Evolutionary conservation across 495 filamentous ascomycete species (phyloP), one percentile per base, ranked within the genome.

Genomic region (Penicillium coprophilum): DNA sequence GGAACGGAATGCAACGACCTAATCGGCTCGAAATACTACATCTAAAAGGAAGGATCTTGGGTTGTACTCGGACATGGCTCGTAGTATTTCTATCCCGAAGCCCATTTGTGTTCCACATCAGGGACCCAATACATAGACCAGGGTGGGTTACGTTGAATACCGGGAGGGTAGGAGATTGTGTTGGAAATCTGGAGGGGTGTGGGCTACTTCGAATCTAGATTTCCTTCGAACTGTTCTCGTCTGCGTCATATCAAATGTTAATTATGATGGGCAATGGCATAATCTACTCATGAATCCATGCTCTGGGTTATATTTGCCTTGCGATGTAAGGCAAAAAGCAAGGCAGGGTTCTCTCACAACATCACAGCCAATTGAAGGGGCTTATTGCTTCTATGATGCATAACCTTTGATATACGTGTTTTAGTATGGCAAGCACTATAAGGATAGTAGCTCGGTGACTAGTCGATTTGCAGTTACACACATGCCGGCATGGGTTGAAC

Each of bases 161-260:
- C 27, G 6, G n/a, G 11, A 6, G 11, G 17, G 45, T 20, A 20
- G 27, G 5, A 19, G 45, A 30, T 47, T 47, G 4, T 1, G 45
- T 47, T 47, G 28, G 45, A 31, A 10, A 47, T 17, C 10, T 17
- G 45, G 45, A 47, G 45, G 45, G 45, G 31, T 47, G 27, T 31
- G 7, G 2, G 19, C 11, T 20, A 4, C 11, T 32, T 31, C 32
- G 27, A 4, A 3, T 27, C 45, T 28, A 31, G 10, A 4, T 47
- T 8, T 31, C n/a, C 15, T 38, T 38, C 34, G 7, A 7, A 38
- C 17, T 9, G 34, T 38, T 38, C 34, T n/a, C 15, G 34, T 6
- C 34, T 38, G 1, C 17, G 13, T 30, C 2, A 9, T 19, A 9
- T 8, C 5, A 21, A 13, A 27, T 30, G n/a, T 30, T 15, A 13